Evolutionary conservation across 176 grass and related monocot genomes (phyloP), one percentile per base, ranked within the genome.

Genomic region (Paspalum vaginatum): DNA sequence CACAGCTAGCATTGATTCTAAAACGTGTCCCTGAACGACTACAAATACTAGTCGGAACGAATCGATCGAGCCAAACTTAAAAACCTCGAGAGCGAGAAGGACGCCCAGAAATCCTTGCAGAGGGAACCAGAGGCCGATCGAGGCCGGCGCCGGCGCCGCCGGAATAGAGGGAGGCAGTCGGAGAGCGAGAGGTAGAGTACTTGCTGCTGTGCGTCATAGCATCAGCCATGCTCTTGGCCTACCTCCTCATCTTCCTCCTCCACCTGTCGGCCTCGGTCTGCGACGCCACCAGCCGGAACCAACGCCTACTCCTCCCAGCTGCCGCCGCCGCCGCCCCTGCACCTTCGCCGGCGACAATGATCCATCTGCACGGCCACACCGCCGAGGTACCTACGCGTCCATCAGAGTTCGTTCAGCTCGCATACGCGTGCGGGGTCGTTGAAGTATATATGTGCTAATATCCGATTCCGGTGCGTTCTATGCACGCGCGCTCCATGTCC

Each of bases 221-320:
- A 32, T 1, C 45, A 70, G 56, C 65, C 73, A 88, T 88, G 86
- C 32, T 24, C 60, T 68, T 75, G 68, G 69, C 32, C 53, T 79
- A 68, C 61, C 68, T 88, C 61, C 52, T 88, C 58, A 15, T 79
- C 75, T 42, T 84, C 75, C 62, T 88, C 59, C 80, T 79, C 59
- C 42, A 43, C 52, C 75, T 82, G 40, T 72, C 79, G 45, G 46
- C 75, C 61, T 59, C 68, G 21, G 41, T 52, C 59, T 80, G 75
- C 69, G 7, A 18, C 1, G 76, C 81, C 68, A 84, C 74, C 68
- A 75, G 81, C 81, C 60, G 69, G 75, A 84, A 61, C 44, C 75
- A 52, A 17, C 61, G 17, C 27, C 42, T 84, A 69, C n/a, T 88
- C 43, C 46, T 63, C 72, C 20, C 6, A n/a, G n/a, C n/a, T n/a